These are phyloP conservation scores for Paramarasmius palmivorus DNA, from an alignment of 1,284 basidiomycete genomes.

Conservation along the genomic window DNA sequence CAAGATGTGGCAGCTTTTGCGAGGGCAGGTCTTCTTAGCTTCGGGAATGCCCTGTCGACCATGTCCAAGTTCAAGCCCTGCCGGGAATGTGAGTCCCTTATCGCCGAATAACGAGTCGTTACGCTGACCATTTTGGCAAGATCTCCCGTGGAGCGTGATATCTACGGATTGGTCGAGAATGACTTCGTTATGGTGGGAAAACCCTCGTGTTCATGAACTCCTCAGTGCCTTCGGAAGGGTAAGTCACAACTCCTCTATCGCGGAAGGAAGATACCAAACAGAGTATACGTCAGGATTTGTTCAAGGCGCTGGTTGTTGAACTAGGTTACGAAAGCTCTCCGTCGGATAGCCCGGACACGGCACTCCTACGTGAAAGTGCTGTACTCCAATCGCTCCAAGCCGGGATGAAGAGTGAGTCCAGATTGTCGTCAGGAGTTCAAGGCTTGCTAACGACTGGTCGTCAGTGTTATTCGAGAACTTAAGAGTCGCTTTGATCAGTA, in stretches of 20 bases:
- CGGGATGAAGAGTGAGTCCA: constrained; percentile 54
- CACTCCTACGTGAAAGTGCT: constrained; percentile 78
- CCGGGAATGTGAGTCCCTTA: constrained; percentile 63
- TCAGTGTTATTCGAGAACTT: constrained; percentile 75
- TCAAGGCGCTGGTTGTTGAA: constrained; percentile 76
- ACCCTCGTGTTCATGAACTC: constrained; percentile 58
- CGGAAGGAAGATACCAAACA: background rate
- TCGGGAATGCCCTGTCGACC: constrained; percentile 77
- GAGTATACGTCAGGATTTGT: constrained; percentile 54
- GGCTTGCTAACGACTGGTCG: background rate
- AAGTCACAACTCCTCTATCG: constrained; percentile 21
- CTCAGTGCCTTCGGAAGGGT: constrained; percentile 69
- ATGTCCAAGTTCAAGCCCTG: constrained; percentile 71
- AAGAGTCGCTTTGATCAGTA: constrained; percentile 75
- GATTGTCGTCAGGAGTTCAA: background rate
- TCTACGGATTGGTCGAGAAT: constrained; percentile 56
- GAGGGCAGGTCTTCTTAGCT: constrained; percentile 76
- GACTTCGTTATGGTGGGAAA: constrained; percentile 84
- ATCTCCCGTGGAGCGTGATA: constrained; percentile 76
- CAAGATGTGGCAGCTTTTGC: constrained; percentile 82
- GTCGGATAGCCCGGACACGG: constrained; percentile 71
- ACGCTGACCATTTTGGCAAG: constrained; percentile 33
- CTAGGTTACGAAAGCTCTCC: constrained; percentile 80
- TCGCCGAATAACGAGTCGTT: background rate
- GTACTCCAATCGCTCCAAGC: constrained; percentile 69